Percentiles rank a stretch among this genome's conserved stretches.
Conservation (phyloP, 768 basidiomycete genomes). For the Boletus subparvulus region DNA sequence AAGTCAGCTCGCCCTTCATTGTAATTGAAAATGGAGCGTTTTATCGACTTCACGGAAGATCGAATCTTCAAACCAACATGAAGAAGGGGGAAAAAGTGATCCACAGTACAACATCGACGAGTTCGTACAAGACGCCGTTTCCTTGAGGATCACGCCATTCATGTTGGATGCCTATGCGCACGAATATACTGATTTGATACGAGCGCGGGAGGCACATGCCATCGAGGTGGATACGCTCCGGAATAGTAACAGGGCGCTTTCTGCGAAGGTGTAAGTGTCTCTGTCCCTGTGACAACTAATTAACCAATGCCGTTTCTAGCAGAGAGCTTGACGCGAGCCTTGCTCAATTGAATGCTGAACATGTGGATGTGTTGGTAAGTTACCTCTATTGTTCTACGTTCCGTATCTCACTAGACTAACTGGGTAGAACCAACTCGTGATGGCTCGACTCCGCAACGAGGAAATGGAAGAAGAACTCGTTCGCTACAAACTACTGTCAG, state of each 20-base stretch:
- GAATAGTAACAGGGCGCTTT: slow-evolving; percentile 73
- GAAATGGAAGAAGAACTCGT: slow-evolving; percentile 94
- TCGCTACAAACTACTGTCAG: slow-evolving; percentile 84
- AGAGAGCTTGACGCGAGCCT: slow-evolving; percentile 78
- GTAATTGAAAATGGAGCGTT: not conserved
- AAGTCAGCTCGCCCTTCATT: not conserved
- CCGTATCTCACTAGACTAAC: slow-evolving; percentile 26
- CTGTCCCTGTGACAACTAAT: not conserved
- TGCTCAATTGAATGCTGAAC: slow-evolving; percentile 78
- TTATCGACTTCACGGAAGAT: slow-evolving; percentile 20
- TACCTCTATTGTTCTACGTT: not conserved
- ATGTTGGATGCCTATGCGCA: slow-evolving; percentile 90
- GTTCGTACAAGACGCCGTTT: slow-evolving; percentile 86
- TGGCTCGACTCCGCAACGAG: slow-evolving; percentile 83
- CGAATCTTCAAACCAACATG: slow-evolving; percentile 27
- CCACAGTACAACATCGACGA: slow-evolving; percentile 64
- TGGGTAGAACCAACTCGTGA: slow-evolving; percentile 86
- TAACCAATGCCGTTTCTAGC: slow-evolving; percentile 39
- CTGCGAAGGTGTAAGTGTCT: slow-evolving; percentile 73
- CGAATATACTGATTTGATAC: slow-evolving; percentile 82
- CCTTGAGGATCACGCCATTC: slow-evolving; percentile 88
- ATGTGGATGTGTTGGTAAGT: slow-evolving; percentile 70
- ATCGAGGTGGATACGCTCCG: slow-evolving; percentile 81
- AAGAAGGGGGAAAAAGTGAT: slow-evolving; percentile 22
- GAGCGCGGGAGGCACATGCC: slow-evolving; percentile 78